Evolutionary conservation across 805 yeast species (phyloP).

Genomic region (Candida arabinofermentans): DNA sequence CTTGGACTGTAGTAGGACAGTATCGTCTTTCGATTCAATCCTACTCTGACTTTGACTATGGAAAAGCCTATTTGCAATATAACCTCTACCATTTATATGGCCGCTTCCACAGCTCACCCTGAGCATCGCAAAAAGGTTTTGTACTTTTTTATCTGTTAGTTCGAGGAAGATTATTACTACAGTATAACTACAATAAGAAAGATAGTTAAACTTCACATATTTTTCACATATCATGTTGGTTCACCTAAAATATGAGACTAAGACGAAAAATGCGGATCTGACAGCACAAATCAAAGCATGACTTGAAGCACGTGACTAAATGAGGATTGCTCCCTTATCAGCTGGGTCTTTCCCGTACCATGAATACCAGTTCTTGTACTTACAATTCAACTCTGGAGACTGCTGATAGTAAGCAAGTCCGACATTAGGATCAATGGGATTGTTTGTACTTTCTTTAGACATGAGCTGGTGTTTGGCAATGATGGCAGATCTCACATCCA

Average conservation of each 20-base stretch:
- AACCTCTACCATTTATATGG: background rate
- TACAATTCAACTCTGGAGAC: constrained; percentile 29
- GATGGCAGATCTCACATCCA: constrained; percentile 57
- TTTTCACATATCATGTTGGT: too few species aligned
- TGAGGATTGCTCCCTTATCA: constrained; percentile 38
- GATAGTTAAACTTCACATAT: too few species aligned
- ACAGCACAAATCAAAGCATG: too few species aligned
- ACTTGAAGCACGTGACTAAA: constrained; percentile 2
- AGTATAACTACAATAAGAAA: too few species aligned
- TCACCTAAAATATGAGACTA: too few species aligned
- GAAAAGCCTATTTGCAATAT: background rate
- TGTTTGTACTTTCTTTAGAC: constrained; percentile 13
- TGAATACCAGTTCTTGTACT: constrained; percentile 57
- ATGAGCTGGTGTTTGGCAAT: constrained; percentile 48
- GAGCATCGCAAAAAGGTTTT: too few species aligned
- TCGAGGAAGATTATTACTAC: too few species aligned
- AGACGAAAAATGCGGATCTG: too few species aligned
- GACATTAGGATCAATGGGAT: background rate
- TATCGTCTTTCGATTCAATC: background rate
- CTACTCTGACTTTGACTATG: background rate
- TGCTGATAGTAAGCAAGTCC: constrained; percentile 2
- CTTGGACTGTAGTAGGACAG: background rate
- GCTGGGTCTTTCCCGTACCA: constrained; percentile 68
- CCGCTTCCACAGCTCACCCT: too few species aligned
- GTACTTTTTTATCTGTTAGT: too few species aligned